These are phyloP conservation scores for Tripidium arundinaceum DNA, from an alignment of 202 grass and related monocot species.

Conservation along the genomic window DNA sequence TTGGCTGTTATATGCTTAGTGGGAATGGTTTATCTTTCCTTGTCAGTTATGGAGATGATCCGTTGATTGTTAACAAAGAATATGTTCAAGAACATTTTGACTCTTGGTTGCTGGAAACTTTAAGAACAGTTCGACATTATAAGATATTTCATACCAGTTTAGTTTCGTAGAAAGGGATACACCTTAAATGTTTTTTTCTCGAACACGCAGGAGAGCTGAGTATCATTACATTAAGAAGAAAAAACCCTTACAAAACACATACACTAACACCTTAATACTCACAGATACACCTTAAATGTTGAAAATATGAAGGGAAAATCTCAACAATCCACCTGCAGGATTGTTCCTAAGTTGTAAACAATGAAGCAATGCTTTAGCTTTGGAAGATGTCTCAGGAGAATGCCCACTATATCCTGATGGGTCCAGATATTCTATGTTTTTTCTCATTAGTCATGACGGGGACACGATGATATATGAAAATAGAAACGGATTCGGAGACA, in stretches of 20 bases:
- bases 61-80: background rate
- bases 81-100: background rate
- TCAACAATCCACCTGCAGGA: background rate
- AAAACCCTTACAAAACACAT: background rate
- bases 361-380: background rate
- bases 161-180: background rate
- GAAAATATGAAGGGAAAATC: background rate
- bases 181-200: background rate
- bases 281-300: background rate
- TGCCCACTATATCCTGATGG: background rate
- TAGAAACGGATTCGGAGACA: background rate
- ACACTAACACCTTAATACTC: background rate
- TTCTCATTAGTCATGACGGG: background rate
- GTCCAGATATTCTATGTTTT: background rate
- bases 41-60: background rate
- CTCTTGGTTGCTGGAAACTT: background rate
- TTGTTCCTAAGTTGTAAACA: background rate
- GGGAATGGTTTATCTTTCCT: background rate
- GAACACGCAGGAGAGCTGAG: background rate
- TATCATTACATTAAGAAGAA: background rate
- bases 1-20: background rate
- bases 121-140: background rate
- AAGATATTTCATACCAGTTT: background rate
- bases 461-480: background rate
- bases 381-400: background rate